Conservation (phyloP, 2,329 filamentous ascomycete species). For the Akanthomyces muscarius region DNA sequence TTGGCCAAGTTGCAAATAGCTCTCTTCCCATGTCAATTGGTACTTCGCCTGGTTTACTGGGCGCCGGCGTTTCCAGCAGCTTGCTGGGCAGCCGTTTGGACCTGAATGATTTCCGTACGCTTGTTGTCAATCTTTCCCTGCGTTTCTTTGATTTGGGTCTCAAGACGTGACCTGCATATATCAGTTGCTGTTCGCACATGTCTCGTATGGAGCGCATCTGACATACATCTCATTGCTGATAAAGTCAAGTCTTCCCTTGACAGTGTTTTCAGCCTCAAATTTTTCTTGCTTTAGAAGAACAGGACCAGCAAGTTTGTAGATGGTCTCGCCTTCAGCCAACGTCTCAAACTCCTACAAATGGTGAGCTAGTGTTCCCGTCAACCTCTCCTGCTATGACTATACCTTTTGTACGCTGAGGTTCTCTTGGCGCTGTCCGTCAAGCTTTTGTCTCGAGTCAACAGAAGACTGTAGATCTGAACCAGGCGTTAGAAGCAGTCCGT, state of each 20-base stretch:
- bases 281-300: conserved; percentile 94
- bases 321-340: conserved; percentile 75
- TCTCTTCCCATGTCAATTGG: background rate
- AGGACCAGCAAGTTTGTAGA: conserved; percentile 94
- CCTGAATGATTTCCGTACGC: conserved; percentile 56
- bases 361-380: conserved; percentile 20
- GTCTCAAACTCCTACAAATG: conserved; percentile 68
- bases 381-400: conserved; percentile 16
- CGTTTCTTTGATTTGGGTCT: conserved; percentile 51
- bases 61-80: conserved; percentile 25
- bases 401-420: conserved; percentile 85
- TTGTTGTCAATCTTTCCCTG: conserved; percentile 56
- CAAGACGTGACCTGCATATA: conserved; percentile 35
- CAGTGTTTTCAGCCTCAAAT: conserved; percentile 81
- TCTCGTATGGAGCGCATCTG: background rate
- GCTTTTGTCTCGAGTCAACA: conserved; percentile 78
- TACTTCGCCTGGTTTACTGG: conserved; percentile 9
- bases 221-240: conserved; percentile 89
- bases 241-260: conserved; percentile 85
- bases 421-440: conserved; percentile 92
- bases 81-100: conserved; percentile 46
- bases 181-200: background rate
- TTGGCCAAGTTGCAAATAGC: background rate
- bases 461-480: conserved; percentile 69
- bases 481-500: background rate